phyloP scores from a whole-genome alignment of 192 early-diverging fungal species.

The Borealophlyctis nickersoniae region DNA sequence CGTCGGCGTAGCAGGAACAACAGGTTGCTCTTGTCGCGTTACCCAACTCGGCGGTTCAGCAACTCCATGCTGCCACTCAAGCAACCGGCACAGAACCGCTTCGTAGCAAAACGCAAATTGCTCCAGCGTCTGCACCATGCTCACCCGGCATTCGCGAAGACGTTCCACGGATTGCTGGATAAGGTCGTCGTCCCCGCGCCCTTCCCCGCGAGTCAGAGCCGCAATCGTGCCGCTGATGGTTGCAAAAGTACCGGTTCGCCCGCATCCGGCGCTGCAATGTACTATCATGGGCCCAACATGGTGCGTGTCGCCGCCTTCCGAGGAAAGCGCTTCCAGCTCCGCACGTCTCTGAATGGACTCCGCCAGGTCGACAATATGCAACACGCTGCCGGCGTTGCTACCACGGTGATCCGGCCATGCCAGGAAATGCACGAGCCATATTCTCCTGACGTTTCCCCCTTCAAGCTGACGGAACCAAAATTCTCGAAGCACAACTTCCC shows the following conservation, averaged over 20 bases:
- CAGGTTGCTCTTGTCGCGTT: background rate
- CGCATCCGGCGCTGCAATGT: conserved; percentile 59
- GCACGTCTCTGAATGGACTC: conserved; percentile 30
- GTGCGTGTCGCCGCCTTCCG: too few relatives aligned
- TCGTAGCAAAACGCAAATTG: conserved; percentile 62
- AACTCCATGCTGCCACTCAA: conserved; percentile 36
- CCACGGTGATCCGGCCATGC: conserved; percentile 84
- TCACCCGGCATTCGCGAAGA: conserved; percentile 44
- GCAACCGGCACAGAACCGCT: conserved; percentile 42
- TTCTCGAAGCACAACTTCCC: conserved; percentile 30
- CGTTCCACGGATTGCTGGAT: conserved; percentile 36
- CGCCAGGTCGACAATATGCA: conserved; percentile 43
- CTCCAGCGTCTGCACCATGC: conserved; percentile 53
- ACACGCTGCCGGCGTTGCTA: conserved; percentile 28
- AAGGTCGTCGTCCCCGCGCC: conserved; percentile 24
- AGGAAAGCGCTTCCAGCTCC: conserved; percentile 5
- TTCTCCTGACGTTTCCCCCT: conserved; percentile 24
- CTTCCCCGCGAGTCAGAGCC: conserved; percentile 15
- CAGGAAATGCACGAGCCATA: conserved; percentile 75
- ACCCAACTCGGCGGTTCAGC: background rate
- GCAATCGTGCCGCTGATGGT: conserved; percentile 40
- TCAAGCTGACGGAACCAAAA: conserved; percentile 7
- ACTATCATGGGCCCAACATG: conserved; percentile 52
- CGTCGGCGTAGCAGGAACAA: too few relatives aligned
- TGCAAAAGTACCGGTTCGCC: conserved; percentile 55